A percentile compares a stretch with the other conserved stretches of the same genome.
Evolutionary conservation across 2,329 filamentous ascomycete species (phyloP).

Genomic region (Epicoccum nigrum): DNA sequence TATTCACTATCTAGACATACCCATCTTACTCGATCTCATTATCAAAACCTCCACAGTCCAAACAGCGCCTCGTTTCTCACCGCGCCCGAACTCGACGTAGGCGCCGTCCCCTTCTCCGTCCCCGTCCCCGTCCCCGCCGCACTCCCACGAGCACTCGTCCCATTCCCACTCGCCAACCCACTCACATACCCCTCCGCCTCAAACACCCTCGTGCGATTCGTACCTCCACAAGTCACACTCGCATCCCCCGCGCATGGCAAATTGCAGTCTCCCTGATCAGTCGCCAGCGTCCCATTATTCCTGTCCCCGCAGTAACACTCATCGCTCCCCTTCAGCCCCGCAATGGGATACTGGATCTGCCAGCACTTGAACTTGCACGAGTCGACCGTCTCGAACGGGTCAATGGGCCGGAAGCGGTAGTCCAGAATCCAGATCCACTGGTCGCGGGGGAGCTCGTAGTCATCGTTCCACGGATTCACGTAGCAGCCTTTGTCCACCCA

Average conservation of each 20-base stretch:
- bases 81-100: conserved; percentile 2
- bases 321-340: conserved; percentile 1
- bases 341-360: neutral
- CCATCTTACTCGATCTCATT: neutral
- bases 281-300: conserved; percentile 1
- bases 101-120: no score
- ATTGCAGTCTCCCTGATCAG: conserved; percentile 2
- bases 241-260: conserved; percentile 2
- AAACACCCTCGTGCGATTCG: neutral
- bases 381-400: neutral
- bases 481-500: conserved; percentile 11
- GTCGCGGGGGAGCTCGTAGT: neutral
- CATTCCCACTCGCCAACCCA: no score
- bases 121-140: no score
- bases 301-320: conserved; percentile 7
- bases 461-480: neutral
- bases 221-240: conserved; percentile 2
- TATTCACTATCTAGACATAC: no score
- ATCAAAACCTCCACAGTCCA: neutral
- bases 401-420: neutral
- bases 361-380: conserved; percentile 9
- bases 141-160: neutral
- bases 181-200: neutral
- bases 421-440: neutral
- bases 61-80: neutral